Base-by-base conservation (phyloP, 257 asterid species). In the Rauvolfia tetraphylla region DNA sequence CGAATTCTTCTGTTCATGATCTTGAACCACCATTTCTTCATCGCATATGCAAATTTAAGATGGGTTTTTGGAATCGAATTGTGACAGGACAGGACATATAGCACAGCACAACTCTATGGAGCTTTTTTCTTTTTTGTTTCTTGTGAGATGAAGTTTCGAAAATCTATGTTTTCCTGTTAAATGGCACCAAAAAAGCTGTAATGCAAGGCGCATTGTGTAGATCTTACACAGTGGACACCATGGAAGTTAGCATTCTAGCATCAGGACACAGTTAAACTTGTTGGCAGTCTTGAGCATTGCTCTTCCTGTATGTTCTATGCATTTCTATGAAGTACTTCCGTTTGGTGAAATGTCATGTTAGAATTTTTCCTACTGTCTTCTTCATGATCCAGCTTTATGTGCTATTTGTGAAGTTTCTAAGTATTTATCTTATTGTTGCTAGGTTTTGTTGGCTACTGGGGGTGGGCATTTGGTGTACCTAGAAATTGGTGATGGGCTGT, bases 381-480 rank as follows among this genome's bases (percentile, higher is more conserved):
- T 78, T 68, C 38, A 51, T 38, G 18, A 34, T 75, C 59, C 77
- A 29, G 31, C 27, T 78, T 80, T 58, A 31, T 49, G 58, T 83
- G 59, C 36, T 74, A 42, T 78, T 68, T 80, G 13, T 25, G 65
- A 39, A 66, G 74, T 80, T 76, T 63, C 44, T 81, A 71, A 79
- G 46, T 63, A 23, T n/a, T n/a, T n/a, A 39, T 42, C 59, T 48
- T 33, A 48, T 68, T 22, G 67, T 78, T 81, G 68, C 78, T 91
- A 95, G 99, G 97, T 95, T 76, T 83, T 93, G 63, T 80, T 95
- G 89, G 99, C 99, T 76, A 90, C 96, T 68, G 99, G 98, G 20
- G 97, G 99, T 80, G 99, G 98, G 80, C 93, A 89, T 83, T 86
- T 95, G 88, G 94, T 95, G 63, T 95, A 93, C 81, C 88, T 95